Conservation (phyloP, 2,329 filamentous ascomycete species). For the Scedosporium apiospermum region DNA sequence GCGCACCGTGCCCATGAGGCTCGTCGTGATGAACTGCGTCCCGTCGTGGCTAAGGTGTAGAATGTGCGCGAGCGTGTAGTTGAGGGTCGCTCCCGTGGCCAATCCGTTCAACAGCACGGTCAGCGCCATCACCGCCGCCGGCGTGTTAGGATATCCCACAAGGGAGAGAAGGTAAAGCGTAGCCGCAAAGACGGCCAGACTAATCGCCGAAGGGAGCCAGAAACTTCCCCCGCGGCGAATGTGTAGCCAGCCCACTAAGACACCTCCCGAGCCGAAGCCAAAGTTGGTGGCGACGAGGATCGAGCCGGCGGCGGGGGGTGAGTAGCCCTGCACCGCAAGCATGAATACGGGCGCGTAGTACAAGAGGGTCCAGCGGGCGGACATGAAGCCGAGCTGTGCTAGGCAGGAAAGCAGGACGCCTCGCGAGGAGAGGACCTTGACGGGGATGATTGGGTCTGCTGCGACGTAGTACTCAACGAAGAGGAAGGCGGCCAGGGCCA, state of each 20-base stretch:
- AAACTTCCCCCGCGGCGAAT: constrained; percentile 65
- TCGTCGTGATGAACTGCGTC: constrained; percentile 66
- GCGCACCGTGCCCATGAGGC: constrained; percentile 68
- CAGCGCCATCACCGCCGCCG: constrained; percentile 44
- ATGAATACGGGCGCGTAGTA: constrained; percentile 77
- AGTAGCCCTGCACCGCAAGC: constrained; percentile 62
- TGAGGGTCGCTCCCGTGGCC: constrained; percentile 61
- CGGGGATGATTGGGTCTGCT: constrained; percentile 64
- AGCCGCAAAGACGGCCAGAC: constrained; percentile 52
- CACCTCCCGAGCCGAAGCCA: constrained; percentile 66
- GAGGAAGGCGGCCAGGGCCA: constrained; percentile 42
- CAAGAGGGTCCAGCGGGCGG: constrained; percentile 68
- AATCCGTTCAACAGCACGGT: constrained; percentile 63
- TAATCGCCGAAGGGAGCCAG: constrained; percentile 53
- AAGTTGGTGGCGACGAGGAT: constrained; percentile 74
- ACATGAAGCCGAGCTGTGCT: constrained; percentile 69
- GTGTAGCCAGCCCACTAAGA: constrained; percentile 66
- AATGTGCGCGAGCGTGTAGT: constrained; percentile 74
- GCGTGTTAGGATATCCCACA: constrained; percentile 41
- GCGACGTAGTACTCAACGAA: constrained; percentile 55
- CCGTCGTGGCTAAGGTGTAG: constrained; percentile 59
- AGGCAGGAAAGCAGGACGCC: constrained; percentile 66
- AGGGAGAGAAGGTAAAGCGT: constrained; percentile 47
- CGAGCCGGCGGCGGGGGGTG: constrained; percentile 60
- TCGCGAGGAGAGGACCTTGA: constrained; percentile 58